phyloP scores from a whole-genome alignment of 495 filamentous ascomycete genomes.

The Podospora appendiculata region DNA sequence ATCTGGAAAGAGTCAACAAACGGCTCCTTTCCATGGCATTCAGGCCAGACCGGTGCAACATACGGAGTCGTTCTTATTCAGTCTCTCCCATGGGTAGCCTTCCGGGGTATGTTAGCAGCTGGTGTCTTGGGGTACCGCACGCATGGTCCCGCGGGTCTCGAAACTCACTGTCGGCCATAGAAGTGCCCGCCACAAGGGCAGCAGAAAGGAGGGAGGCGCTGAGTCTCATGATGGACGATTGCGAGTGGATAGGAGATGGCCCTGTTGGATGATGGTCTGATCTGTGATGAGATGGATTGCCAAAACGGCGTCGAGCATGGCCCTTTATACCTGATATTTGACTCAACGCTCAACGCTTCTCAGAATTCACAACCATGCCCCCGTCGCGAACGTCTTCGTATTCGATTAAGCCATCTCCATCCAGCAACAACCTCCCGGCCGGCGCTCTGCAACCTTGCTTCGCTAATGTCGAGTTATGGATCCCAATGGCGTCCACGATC shows the following conservation, averaged over 20 bases:
- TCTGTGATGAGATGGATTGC: too few relatives aligned
- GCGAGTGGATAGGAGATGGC: not conserved
- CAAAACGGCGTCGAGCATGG: too few relatives aligned
- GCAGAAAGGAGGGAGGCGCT: constrained; percentile 7
- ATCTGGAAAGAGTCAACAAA: constrained; percentile 21
- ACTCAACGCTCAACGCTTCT: too few relatives aligned
- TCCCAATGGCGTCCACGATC: too few relatives aligned
- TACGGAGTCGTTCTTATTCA: constrained; percentile 19
- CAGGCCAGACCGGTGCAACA: not conserved
- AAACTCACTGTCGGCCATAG: constrained; percentile 10
- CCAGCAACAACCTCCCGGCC: too few relatives aligned
- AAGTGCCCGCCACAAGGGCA: constrained; percentile 9
- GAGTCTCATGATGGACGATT: constrained; percentile 8
- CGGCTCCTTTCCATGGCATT: too few relatives aligned
- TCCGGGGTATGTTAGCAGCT: not conserved
- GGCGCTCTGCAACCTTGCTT: too few relatives aligned
- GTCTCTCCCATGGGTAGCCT: constrained; percentile 13
- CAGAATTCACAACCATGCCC: too few relatives aligned
- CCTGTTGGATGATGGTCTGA: not conserved
- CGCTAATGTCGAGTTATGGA: too few relatives aligned
- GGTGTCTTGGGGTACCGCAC: not conserved
- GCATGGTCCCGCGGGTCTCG: not conserved
- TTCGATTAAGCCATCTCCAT: too few relatives aligned
- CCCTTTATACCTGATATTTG: too few relatives aligned
- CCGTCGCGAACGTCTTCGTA: too few relatives aligned